Evolutionary conservation across 2,329 filamentous ascomycete genomes (phyloP).

Genomic region (Monosporascus cannonballus): DNA sequence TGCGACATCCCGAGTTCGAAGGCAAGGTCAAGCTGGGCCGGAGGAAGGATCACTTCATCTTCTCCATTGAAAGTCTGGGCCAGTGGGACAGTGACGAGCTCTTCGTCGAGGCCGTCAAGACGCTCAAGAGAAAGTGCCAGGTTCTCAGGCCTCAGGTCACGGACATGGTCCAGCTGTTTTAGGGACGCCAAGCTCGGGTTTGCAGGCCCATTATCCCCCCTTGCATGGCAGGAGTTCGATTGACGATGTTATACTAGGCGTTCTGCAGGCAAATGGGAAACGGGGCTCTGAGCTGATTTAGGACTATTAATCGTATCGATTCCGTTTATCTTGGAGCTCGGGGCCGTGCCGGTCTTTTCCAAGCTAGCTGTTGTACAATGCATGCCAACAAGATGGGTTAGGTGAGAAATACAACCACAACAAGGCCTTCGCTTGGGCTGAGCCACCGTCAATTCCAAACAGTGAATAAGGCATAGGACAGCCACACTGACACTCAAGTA

Average conservation of each 20-base stretch:
- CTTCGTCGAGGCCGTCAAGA: constrained; percentile 82
- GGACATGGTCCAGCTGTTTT: constrained; percentile 47
- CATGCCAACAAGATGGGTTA: too few species aligned
- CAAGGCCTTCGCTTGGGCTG: too few species aligned
- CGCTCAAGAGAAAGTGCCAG: constrained; percentile 79
- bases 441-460: too few species aligned
- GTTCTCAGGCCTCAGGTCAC: constrained; percentile 65
- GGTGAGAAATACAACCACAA: too few species aligned
- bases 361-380: background rate
- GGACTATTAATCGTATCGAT: background rate
- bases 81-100: constrained; percentile 93
- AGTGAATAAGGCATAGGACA: too few species aligned
- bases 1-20: constrained; percentile 89
- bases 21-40: constrained; percentile 92
- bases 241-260: background rate
- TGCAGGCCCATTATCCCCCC: background rate
- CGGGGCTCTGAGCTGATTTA: background rate
- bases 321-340: background rate
- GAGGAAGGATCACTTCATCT: constrained; percentile 94
- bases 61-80: constrained; percentile 87
- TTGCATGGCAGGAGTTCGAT: background rate
- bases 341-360: background rate
- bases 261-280: background rate
- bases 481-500: too few species aligned
- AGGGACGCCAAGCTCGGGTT: background rate